Evolutionary conservation across 306 rosid genomes (phyloP), one percentile per base, ranked within the genome.

Genomic region (Medicago ruthenica): DNA sequence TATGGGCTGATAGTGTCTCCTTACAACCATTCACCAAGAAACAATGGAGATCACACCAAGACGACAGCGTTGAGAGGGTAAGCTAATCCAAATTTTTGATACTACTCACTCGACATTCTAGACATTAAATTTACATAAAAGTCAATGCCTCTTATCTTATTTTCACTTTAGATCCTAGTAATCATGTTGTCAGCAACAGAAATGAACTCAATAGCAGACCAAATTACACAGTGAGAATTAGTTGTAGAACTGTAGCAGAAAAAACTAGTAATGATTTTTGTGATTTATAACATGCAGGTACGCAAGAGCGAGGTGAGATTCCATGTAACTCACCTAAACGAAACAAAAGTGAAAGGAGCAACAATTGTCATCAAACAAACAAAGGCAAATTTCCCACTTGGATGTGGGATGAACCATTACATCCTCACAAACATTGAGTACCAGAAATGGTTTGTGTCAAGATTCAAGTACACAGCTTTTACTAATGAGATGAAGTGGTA

Each of bases 401-500:
- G 97, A 36, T 87, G 95, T 76, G 87, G 79, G 14, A 86, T 87
- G 77, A 89, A 91, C 83, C 21, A 71, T 63, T 0, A 74, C 9
- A 91, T 91, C 69, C 91, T 91, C 61, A 78, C 71, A 80, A 83
- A 74, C 82, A 27, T 57, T 1, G 85, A 79, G 2, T 89, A 91
- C 82, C 91, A 85, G 77, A 79, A 36, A 0, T 89, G 92, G 97
- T 91, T 91, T 72, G 34, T 70, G 22, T 67, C 85, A 47, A 89
- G 97, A 82, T 91, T 91, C 81, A 82, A 75, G 54, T 77, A 27
- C 36, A 82, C 97, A 47, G 83, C 91, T 48, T 91, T 89, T 85
- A 89, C 95, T 68, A 91, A 91, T 18, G 89, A 78, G 78, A 91
- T 91, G 97, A 91, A 91, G 76, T 91, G 97, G 97, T 89, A 89